A percentile compares a stretch with the other conserved stretches of the same genome.
These are phyloP conservation scores for Trichoderma erinaceum DNA, from an alignment of 495 filamentous ascomycete species.

Conservation along the genomic window DNA sequence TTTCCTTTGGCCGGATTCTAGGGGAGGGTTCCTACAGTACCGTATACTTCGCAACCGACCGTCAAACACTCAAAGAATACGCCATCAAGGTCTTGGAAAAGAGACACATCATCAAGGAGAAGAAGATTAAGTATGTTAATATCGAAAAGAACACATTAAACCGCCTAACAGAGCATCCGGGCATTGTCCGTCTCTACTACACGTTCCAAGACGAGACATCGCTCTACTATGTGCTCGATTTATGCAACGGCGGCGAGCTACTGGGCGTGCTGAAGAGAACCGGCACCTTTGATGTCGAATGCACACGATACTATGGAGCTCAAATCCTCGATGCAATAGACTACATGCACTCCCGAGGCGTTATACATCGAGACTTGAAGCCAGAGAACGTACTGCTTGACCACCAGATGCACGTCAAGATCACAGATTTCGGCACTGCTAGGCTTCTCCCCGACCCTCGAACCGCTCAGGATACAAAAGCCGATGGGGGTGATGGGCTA, in stretches of 20 bases:
- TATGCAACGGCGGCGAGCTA: constrained; percentile 88
- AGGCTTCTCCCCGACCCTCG: constrained; percentile 74
- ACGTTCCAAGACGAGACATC: constrained; percentile 97
- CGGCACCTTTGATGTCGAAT: constrained; percentile 92
- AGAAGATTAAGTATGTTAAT: constrained; percentile 99
- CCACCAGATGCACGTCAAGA: constrained; percentile 94
- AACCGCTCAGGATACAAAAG: constrained; percentile 41
- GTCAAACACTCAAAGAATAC: constrained; percentile 92
- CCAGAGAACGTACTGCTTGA: constrained; percentile 96
- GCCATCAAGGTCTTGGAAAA: constrained; percentile 99
- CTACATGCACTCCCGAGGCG: constrained; percentile 94
- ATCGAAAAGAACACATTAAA: constrained; percentile 99
- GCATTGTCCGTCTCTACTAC: constrained; percentile 95
- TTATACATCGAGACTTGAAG: constrained; percentile 96
- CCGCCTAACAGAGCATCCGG: constrained; percentile 90
- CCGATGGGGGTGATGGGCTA: not conserved
- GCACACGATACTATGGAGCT: constrained; percentile 88
- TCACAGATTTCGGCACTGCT: constrained; percentile 97
- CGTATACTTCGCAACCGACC: constrained; percentile 88
- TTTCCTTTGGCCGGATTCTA: constrained; percentile 84
- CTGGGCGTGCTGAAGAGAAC: constrained; percentile 90
- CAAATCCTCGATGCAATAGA: constrained; percentile 96
- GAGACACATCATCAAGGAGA: constrained; percentile 99
- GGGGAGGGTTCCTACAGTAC: constrained; percentile 99
- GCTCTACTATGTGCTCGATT: constrained; percentile 92